phyloP scores from a whole-genome alignment of 257 asterid species.

The Nicotiana obtusifolia region DNA sequence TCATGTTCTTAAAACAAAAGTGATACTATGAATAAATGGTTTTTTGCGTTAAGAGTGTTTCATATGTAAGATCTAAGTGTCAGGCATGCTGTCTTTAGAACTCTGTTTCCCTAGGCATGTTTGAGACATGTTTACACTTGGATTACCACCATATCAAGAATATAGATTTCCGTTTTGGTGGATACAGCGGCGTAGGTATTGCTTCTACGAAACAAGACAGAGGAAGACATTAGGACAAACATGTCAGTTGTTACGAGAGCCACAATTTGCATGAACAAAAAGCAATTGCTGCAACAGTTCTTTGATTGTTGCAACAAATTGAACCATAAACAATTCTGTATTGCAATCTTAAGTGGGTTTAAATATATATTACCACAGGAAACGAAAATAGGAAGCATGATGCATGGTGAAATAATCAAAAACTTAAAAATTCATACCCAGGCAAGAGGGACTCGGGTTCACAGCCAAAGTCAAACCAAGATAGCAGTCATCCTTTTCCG shows the following conservation, averaged over 20 bases:
- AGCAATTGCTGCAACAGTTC: not conserved
- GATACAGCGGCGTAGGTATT: not conserved
- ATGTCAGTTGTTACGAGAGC: not conserved
- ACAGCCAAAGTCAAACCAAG: conserved; percentile 95
- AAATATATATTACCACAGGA: not conserved
- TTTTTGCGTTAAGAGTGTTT: not conserved
- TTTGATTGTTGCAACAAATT: not conserved
- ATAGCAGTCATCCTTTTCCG: conserved; percentile 67
- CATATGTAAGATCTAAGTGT: not conserved
- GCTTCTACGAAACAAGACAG: not conserved
- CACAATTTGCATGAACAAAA: not conserved
- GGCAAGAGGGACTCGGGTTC: conserved; percentile 66
- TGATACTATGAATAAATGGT: not conserved
- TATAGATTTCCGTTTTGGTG: not conserved
- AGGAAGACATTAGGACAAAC: not conserved
- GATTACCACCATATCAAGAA: not conserved
- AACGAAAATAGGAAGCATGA: not conserved
- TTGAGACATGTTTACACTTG: not conserved
- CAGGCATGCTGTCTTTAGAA: not conserved
- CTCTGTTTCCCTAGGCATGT: not conserved
- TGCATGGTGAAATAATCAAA: not conserved
- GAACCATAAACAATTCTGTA: not conserved
- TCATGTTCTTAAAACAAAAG: not conserved
- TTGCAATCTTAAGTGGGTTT: not conserved
- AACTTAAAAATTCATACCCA: conserved; percentile 39